Percentiles rank a stretch among this genome's conserved stretches.
phyloP scores from a whole-genome alignment of 148 eudicot species.

The Chenopodium album region DNA sequence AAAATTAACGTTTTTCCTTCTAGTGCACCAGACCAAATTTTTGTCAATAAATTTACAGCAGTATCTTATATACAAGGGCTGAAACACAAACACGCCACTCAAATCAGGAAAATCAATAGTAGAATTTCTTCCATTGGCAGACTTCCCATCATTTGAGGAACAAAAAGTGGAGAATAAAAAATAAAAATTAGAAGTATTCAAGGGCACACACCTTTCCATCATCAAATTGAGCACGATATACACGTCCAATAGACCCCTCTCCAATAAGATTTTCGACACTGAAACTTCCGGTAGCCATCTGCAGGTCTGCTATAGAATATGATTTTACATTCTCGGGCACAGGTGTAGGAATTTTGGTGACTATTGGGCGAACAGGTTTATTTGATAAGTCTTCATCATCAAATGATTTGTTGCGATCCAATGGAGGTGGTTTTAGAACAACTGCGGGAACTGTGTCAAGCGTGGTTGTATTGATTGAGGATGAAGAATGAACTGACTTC shows the following conservation, averaged over 20 bases:
- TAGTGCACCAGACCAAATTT: neutral
- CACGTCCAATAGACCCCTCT: slow-evolving; percentile 93
- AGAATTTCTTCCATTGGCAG: neutral
- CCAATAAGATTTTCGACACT: slow-evolving; percentile 72
- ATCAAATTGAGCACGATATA: slow-evolving; percentile 70
- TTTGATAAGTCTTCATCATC: slow-evolving; percentile 63
- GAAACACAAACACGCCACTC: neutral
- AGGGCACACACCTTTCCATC: slow-evolving; percentile 68
- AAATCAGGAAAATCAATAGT: neutral
- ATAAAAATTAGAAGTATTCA: neutral
- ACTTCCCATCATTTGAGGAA: too few species aligned
- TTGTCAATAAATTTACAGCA: neutral
- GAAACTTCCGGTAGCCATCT: slow-evolving; percentile 91
- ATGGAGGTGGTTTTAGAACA: slow-evolving; percentile 72
- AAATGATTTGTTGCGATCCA: slow-evolving; percentile 69
- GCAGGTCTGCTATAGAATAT: slow-evolving; percentile 92
- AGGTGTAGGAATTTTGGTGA: slow-evolving; percentile 53
- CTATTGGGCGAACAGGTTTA: slow-evolving; percentile 42
- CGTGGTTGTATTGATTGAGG: slow-evolving; percentile 42
- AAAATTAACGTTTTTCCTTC: neutral
- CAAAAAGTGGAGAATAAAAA: too few species aligned
- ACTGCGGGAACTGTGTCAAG: slow-evolving; percentile 50
- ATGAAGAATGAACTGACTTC: slow-evolving; percentile 54
- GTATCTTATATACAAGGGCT: neutral
- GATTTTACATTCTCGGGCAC: slow-evolving; percentile 58